These are phyloP conservation scores for Agrostemma githago DNA, from an alignment of 148 eudicot genomes.

Conservation along the genomic window DNA sequence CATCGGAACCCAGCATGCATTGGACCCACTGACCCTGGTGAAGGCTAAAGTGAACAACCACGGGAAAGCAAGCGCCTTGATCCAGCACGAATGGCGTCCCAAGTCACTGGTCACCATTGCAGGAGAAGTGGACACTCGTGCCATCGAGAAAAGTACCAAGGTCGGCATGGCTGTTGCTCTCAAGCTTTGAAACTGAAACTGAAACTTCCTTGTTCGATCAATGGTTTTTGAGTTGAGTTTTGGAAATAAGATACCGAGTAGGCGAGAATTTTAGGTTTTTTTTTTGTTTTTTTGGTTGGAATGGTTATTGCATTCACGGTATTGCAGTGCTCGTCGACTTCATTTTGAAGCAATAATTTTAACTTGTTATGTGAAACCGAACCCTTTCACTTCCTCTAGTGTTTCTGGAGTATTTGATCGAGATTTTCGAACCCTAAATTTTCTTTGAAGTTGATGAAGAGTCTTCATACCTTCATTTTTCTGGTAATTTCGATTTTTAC, in stretches of 20 bases:
- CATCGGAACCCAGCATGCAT: conserved; percentile 60
- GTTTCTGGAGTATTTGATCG: not conserved
- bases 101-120: conserved; percentile 62
- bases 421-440: too few species aligned
- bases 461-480: too few species aligned
- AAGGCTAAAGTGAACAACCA: conserved; percentile 64
- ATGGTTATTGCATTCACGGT: not conserved
- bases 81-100: conserved; percentile 80
- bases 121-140: conserved; percentile 77
- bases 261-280: conserved; percentile 8
- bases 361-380: not conserved
- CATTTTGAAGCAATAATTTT: not conserved
- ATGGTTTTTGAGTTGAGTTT: conserved; percentile 23
- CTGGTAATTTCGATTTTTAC: too few species aligned
- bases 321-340: not conserved
- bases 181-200: conserved; percentile 58
- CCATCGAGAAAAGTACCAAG: conserved; percentile 78
- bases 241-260: conserved; percentile 24
- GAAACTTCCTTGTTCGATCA: conserved; percentile 7
- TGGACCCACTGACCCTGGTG: conserved; percentile 58
- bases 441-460: too few species aligned
- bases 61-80: conserved; percentile 66
- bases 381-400: not conserved
- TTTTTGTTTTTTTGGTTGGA: too few species aligned
- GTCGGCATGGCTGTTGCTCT: conserved; percentile 62